Evolutionary conservation across 768 basidiomycete species (phyloP).

Genomic region (Tulasnella sp.): DNA sequence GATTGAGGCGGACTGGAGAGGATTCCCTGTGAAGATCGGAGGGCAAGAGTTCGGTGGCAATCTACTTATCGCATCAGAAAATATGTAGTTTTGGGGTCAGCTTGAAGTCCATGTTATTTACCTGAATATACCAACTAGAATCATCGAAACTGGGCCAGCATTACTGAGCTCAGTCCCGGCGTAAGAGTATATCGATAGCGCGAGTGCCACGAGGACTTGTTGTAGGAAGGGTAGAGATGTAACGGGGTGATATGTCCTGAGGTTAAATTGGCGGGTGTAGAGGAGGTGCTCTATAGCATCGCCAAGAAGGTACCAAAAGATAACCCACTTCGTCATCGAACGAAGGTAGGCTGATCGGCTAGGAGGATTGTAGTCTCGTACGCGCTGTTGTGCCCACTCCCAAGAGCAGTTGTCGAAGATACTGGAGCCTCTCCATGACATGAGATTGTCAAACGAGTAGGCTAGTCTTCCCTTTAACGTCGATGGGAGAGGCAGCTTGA

Average conservation of each 20-base stretch:
- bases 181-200: neutral
- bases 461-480: neutral
- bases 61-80: too few species aligned
- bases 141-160: neutral
- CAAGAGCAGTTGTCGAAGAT: neutral
- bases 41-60: neutral
- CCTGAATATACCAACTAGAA: neutral
- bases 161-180: neutral
- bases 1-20: constrained; percentile 7
- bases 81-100: too few species aligned
- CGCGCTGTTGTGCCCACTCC: neutral
- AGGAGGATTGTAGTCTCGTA: too few species aligned
- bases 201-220: neutral
- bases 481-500: neutral
- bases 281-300: neutral
- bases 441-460: neutral
- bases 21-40: neutral
- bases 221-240: neutral
- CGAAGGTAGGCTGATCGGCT: too few species aligned
- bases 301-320: neutral
- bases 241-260: neutral
- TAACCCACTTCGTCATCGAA: neutral
- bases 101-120: too few species aligned
- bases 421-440: neutral
- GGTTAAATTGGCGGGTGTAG: neutral